These are phyloP conservation scores for Chlamydomonas urium DNA, from an alignment of 139 green algal species.

Conservation along the genomic window DNA sequence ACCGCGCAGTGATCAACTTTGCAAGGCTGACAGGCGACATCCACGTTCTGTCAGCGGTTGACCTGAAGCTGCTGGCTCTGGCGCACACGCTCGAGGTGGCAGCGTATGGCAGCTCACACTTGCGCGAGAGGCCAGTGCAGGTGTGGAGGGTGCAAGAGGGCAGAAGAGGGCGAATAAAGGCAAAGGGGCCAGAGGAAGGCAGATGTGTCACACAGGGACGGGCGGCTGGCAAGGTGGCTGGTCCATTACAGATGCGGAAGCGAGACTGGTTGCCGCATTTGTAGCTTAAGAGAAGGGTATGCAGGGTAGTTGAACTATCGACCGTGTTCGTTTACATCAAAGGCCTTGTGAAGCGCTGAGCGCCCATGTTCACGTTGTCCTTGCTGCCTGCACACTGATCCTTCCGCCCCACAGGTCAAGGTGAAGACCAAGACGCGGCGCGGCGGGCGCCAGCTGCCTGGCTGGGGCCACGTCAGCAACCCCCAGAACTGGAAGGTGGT, in stretches of 20 bases:
- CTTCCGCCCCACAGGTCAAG: background rate
- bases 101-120: constrained; percentile 53
- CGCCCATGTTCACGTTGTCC: no score
- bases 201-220: no score
- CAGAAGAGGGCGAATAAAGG: no score
- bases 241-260: no score
- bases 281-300: no score
- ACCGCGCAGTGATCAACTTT: constrained; percentile 76
- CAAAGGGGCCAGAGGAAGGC: no score
- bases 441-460: constrained; percentile 48
- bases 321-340: no score
- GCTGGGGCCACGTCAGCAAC: constrained; percentile 70
- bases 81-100: constrained; percentile 69
- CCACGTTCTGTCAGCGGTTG: constrained; percentile 70
- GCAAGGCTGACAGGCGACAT: constrained; percentile 82
- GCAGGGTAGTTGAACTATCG: no score
- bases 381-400: no score
- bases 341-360: no score
- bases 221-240: no score
- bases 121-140: constrained; percentile 56
- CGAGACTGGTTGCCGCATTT: no score
- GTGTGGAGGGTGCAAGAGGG: constrained; percentile 18
- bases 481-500: constrained; percentile 71
- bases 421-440: constrained; percentile 15
- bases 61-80: constrained; percentile 84